Conservation (phyloP, 2,329 filamentous ascomycete genomes). For the Colletotrichum trifolii region DNA sequence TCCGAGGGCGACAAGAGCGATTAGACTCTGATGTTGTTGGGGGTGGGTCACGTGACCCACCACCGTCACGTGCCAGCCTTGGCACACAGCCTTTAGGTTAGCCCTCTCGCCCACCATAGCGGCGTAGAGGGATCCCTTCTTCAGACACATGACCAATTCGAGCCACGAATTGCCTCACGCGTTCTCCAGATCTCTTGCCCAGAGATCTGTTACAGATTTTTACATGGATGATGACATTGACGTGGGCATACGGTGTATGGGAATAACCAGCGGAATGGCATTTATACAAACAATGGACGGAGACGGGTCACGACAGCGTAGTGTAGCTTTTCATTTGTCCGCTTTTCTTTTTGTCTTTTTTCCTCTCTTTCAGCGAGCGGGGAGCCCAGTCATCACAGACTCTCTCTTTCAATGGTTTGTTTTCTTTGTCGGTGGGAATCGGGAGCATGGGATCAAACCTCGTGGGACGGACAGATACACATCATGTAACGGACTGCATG, state of each 20-base stretch:
- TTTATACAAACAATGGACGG: background rate
- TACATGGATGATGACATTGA: background rate
- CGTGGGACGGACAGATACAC: background rate
- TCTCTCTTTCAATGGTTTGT: conserved; percentile 21
- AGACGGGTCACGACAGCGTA: too few relatives aligned
- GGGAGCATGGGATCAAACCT: conserved; percentile 2
- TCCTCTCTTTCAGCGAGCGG: background rate
- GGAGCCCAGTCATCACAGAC: conserved; percentile 1
- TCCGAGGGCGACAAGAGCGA: conserved; percentile 35
- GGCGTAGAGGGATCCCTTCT: too few relatives aligned
- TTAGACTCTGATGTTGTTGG: background rate
- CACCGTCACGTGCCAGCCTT: too few relatives aligned
- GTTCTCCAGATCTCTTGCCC: too few relatives aligned
- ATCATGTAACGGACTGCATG: conserved; percentile 34
- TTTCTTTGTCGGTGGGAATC: conserved; percentile 17
- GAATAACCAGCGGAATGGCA: conserved; percentile 3
- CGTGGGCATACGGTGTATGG: background rate
- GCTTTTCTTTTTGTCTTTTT: background rate
- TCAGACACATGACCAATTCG: too few relatives aligned
- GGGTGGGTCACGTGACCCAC: too few relatives aligned
- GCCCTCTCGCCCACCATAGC: too few relatives aligned
- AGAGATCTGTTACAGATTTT: too few relatives aligned
- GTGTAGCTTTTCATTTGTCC: conserved; percentile 10
- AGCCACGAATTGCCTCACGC: too few relatives aligned
- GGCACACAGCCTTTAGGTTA: too few relatives aligned